Base-by-base conservation (phyloP, 2,329 filamentous ascomycete species). In the Calonectria hawksworthii region DNA sequence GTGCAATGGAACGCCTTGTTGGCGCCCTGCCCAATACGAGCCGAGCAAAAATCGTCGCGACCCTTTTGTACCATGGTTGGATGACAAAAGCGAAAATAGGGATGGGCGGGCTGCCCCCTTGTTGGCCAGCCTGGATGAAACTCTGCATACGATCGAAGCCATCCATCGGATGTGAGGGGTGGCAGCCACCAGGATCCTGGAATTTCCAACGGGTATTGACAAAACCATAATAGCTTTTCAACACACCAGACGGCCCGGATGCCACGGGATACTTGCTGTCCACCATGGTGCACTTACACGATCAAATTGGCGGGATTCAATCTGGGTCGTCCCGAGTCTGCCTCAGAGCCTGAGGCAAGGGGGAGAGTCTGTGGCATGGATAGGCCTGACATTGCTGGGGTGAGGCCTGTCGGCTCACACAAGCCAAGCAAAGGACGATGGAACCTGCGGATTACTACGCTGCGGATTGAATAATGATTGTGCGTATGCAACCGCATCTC, bases 101-200 rank as follows among this genome's bases (percentile, higher is more conserved):
- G 65, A 69, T 68, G 72, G 66, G 72, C 66, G 72, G 67, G 72
- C 67, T 52, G 50, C 41, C 18, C n/a, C 47, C 50, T 70, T 63
- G 72, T 74, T 74, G 67, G 72, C 44, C 41, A 32, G 51, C 51
- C 67, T 66, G 67, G 66, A 70, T 66, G 72, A 67, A n/a, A 74
- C 61, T 47, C 72, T 74, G 67, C 67, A 70, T 41, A 52, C 67
- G 67, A 74, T 74, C 67, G 72, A 67, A 41, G 61, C 68, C 59
- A 41, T 52, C 68, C 61, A 52, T 61, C 28, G 16, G 36, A 18
- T 51, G 34, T 6, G 38, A 32, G 32, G 26, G 52, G 38, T 18
- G 38, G 44, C 44, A 59, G 36, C 68, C 54, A 59, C 59, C 51
- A 63, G 59, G 50, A 50, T 68, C 38, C 59, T 68, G 47, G 71